These are phyloP conservation scores for Alloascoidea hylecoeti DNA, from an alignment of 805 yeast genomes.

Conservation along the genomic window DNA sequence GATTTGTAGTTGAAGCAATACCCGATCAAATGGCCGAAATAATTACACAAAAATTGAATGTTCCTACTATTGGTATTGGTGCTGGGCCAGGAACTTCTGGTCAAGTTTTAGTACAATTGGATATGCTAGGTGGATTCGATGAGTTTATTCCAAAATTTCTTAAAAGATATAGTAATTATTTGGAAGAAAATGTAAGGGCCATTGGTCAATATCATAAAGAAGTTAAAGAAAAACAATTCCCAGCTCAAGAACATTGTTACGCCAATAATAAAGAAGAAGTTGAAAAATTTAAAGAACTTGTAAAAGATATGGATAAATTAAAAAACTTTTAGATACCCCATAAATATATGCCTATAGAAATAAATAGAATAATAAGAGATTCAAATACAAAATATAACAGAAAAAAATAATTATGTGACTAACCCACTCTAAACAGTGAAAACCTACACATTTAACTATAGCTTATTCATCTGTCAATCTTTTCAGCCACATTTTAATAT, in stretches of 20 bases:
- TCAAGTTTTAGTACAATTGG: constrained; percentile 82
- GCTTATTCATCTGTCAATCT: no score
- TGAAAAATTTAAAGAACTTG: constrained; percentile 22
- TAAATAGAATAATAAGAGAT: no score
- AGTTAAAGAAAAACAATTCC: constrained; percentile 42
- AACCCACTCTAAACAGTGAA: no score
- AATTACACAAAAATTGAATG: constrained; percentile 40
- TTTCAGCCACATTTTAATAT: no score
- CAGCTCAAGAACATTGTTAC: constrained; percentile 54
- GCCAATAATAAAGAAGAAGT: constrained; percentile 52
- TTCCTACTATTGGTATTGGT: constrained; percentile 94
- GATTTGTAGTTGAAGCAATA: constrained; percentile 71
- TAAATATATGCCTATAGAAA: no score
- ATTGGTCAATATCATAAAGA: constrained; percentile 43
- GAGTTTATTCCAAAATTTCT: constrained; percentile 58
- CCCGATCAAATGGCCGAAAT: constrained; percentile 58
- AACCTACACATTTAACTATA: no score
- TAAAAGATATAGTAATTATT: constrained; percentile 45
- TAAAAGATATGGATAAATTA: no score
- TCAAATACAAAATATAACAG: no score
- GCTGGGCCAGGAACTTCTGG: constrained; percentile 81
- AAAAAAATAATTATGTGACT: no score
- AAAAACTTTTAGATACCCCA: no score
- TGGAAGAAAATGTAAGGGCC: constrained; percentile 32
- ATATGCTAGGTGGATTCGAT: constrained; percentile 54